Evolutionary conservation across 768 basidiomycete species (phyloP), one percentile per base, ranked within the genome.

Genomic region (Amanita pseudoporphyria): DNA sequence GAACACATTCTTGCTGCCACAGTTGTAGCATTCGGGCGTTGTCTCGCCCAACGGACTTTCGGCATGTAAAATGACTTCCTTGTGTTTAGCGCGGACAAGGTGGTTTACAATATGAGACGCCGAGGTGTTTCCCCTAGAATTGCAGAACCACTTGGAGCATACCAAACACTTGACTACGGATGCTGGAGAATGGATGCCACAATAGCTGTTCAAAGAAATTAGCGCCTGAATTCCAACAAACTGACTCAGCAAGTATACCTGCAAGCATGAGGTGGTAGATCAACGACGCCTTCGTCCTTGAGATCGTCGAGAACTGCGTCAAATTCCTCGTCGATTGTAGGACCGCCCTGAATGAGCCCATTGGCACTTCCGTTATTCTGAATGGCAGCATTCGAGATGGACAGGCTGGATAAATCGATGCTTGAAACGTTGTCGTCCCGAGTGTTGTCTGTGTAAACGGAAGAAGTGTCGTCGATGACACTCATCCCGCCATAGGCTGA

Each of bases 101-200:
- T 99, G 96, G 66, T 97, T 97, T 56, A 99, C 95, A 58, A 99
- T 98, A 64, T 99, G 96, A 1, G 95, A 98, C 1, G 94, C 93
- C 1, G 94, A 96, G 4, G 94, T 96, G 60, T 96, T 96, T 50
- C 94, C 94, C 28, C 96, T 81, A 9, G 95, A 95, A 64, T 99
- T 99, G 73, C 96, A 99, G 65, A 99, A 99, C 92, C 92, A 95
- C 63, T 94, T 94, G 16, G 82, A 78, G 61, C 92, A 95, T 43
- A 94, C 62, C 43, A 93, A 76, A 58, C 92, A 95, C 67, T 95
- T 96, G 53, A 98, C 96, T 21, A 99, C 96, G 31, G 90, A 93
- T 5, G 94, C 87, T 5, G 96, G 94, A 41, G 90, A 92, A 67
- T 98, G 95, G 37, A 98, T 97, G 19, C 96, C 96, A 59, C 96